phyloP scores from a whole-genome alignment of 371 early-diverging fungal genomes.

The Rhizopus arrhizus region DNA sequence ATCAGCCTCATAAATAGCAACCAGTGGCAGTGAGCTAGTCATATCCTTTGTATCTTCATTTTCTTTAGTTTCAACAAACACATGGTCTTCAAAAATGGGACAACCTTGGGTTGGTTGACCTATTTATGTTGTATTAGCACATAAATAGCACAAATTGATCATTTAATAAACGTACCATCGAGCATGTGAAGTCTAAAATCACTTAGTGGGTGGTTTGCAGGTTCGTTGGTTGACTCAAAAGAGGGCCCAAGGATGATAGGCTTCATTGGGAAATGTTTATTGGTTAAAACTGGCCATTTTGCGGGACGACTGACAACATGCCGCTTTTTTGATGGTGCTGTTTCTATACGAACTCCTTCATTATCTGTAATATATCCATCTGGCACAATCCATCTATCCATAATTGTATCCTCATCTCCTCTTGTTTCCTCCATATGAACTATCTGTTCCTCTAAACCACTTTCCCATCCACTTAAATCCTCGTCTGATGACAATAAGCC shows the following conservation, averaged over 20 bases:
- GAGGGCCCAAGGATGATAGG: constrained; percentile 22
- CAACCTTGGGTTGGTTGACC: not conserved
- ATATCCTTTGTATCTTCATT: constrained; percentile 38
- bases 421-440: constrained; percentile 1
- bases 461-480: not conserved
- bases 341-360: constrained; percentile 49
- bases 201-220: constrained; percentile 18
- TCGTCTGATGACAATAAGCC: constrained; percentile 5
- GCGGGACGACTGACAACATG: constrained; percentile 21
- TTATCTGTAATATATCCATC: constrained; percentile 80
- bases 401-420: not conserved
- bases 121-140: not conserved
- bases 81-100: not conserved
- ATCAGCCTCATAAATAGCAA: not conserved
- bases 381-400: constrained; percentile 66
- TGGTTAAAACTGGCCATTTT: constrained; percentile 14
- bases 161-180: not conserved
- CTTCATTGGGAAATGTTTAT: constrained; percentile 26
- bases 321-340: not conserved
- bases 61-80: constrained; percentile 34
- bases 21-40: not conserved
- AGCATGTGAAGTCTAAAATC: constrained; percentile 15
- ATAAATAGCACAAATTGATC: not conserved
- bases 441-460: constrained; percentile 5
- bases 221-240: constrained; percentile 12